Evolutionary conservation across 176 grass and related monocot genomes (phyloP).

Genomic region (Oryza longistaminata): DNA sequence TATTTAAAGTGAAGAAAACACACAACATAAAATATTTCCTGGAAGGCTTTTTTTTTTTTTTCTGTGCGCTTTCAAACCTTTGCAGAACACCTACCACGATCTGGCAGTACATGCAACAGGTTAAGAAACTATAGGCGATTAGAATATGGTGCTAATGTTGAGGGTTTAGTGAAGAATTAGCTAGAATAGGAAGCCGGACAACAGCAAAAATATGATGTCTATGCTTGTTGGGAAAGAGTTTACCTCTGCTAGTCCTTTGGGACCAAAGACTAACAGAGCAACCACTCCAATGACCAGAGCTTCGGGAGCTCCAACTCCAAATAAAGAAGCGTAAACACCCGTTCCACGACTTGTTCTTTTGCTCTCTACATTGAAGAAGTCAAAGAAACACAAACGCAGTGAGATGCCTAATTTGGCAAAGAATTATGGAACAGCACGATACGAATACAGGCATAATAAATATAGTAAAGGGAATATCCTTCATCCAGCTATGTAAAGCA

Average conservation of each 20-base stretch:
- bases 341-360: constrained; percentile 45
- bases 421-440: not conserved
- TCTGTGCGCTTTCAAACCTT: not conserved
- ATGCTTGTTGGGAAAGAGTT: not conserved
- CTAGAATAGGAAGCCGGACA: not conserved
- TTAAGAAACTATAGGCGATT: not conserved
- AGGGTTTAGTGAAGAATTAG: not conserved
- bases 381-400: not conserved
- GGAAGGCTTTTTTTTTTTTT: not conserved
- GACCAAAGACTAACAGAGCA: constrained; percentile 88
- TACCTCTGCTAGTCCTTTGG: constrained; percentile 98
- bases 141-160: not conserved
- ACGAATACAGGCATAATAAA: not conserved
- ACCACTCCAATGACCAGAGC: constrained; percentile 95
- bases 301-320: constrained; percentile 95
- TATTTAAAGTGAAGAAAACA: not conserved
- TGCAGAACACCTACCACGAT: not conserved
- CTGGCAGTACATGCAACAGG: not conserved
- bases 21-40: not conserved
- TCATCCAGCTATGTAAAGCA: not conserved
- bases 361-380: constrained; percentile 45
- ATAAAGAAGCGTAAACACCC: constrained; percentile 78
- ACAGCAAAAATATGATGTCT: not conserved
- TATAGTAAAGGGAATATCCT: not conserved
- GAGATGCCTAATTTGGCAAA: not conserved